phyloP scores from a whole-genome alignment of 805 yeast genomes.

The Candida qinlingensis region DNA sequence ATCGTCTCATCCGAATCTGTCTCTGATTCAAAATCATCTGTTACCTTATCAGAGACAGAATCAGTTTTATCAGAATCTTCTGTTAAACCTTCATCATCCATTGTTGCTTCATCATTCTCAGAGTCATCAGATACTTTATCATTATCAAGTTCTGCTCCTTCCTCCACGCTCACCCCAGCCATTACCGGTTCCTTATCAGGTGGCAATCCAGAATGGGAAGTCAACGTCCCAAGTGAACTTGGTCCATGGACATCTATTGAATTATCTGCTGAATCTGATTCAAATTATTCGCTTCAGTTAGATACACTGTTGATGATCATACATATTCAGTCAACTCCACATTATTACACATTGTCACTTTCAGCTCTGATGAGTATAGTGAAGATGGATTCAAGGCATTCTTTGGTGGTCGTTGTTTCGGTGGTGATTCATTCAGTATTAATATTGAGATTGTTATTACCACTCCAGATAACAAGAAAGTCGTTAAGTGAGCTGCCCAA shows the following conservation, averaged over 20 bases:
- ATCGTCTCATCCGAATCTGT: neutral
- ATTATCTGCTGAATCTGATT: neutral
- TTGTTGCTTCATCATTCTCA: neutral
- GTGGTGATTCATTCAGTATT: constrained; percentile 2
- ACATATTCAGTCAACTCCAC: neutral
- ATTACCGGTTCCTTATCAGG: neutral
- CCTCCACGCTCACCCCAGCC: neutral
- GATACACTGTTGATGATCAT: neutral
- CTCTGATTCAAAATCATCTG: neutral
- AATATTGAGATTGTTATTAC: constrained; percentile 1
- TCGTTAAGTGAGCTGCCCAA: constrained; percentile 6
- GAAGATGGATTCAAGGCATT: constrained; percentile 1
- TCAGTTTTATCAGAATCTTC: neutral
- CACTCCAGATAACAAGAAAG: constrained; percentile 15
- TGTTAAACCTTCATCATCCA: neutral
- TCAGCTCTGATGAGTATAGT: neutral
- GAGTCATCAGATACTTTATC: neutral
- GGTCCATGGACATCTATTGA: constrained; percentile 1
- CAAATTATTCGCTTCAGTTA: neutral
- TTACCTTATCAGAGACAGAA: neutral
- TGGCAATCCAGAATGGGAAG: constrained; percentile 3
- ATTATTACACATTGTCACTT: neutral
- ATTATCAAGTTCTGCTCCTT: neutral
- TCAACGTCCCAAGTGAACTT: neutral
- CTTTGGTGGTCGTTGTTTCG: constrained; percentile 3